Base-by-base conservation (phyloP, 345 rosid genomes). In the Pistacia vera region DNA sequence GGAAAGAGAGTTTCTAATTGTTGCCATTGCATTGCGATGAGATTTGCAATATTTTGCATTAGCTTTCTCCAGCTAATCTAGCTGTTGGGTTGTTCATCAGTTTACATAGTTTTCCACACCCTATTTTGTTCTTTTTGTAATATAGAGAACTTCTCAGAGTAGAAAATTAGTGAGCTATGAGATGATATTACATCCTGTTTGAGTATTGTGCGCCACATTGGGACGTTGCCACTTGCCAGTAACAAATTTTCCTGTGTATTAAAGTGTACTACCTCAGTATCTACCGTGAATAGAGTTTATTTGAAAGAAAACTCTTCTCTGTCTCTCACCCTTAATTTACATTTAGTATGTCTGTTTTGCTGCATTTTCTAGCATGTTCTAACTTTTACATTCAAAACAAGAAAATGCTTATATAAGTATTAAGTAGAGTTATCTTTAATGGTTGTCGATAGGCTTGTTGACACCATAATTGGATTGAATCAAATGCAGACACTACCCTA, bases 101-200 rank as follows among this genome's bases (percentile, higher is more conserved):
- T 73, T 77, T 77, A 59, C 72, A 4, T 20, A 62, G 48, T 70
- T 66, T 33, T 46, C 72, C 70, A n/a, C 36, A 60, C 54, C 75
- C 77, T 71, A n/a, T 64, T 65, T 61, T 62, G 70, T 75, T 75
- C 68, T 17, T 73, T 79, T 77, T 83, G 83, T 83, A 74, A 83
- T 79, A 80, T 80, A 77, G 81, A 59, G 30, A 66, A 68, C 68
- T 28, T 77, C 33, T 54, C 49, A 60, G 74, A 74, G 13, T 74
- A 72, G 49, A 62, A 73, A 78, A 66, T 71, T 83, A 74, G 79
- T 70, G 68, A 66, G 79, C 57, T 28, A 49, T 76, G 80, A 79
- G 78, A 76, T 75, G 80, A 68, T 36, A 48, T 76, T 57, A 35
- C 74, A 52, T 66, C 52, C 30, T 63, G 70, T 48, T 48, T 35